Evolutionary conservation across 2,329 filamentous ascomycete genomes (phyloP), one percentile per base, ranked within the genome.

Genomic region (Laburnicola sp.): DNA sequence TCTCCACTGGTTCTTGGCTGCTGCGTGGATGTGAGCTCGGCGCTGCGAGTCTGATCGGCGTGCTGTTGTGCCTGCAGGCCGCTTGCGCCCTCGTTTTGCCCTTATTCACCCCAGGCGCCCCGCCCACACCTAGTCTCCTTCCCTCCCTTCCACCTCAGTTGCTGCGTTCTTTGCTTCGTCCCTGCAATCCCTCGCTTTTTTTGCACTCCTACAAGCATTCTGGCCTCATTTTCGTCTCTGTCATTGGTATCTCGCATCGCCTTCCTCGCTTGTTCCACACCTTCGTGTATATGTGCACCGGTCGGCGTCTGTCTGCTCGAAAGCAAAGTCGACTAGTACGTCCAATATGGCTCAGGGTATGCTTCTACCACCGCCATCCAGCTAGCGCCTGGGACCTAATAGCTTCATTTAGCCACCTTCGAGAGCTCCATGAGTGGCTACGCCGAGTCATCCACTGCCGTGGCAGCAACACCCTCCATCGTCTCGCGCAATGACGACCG

Each of bases 271-370:
- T 23, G 21, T 9, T 26, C 23, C 8, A n/a, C 7, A n/a, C 37
- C 9, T 16, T 31, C 41, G 51, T 48, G 56, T 62, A 57, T 49
- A 64, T 64, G 59, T 58, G 41, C 55, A 34, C 41, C 40, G 34
- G 50, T 28, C 48, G 36, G 23, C 50, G 31, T 45, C 37, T 45
- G 47, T 48, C 45, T 53, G 50, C 48, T 51, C 39, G 53, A 23
- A 48, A 45, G 49, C 27, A 51, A 45, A 42, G 48, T 37, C 53
- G 53, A 45, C 44, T 60, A 42, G 39, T 48, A 42, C 57, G 53
- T 40, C 58, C 53, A n/a, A 49, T 56, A 51, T 64, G 62, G 62
- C 54, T 45, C 47, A 56, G 60, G 45, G 62, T 64, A 55, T 35
- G 50, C 23, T 10, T 41, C 10, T 25, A n/a, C 6, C 23, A 35